Percentiles rank a stretch among this genome's conserved stretches.
phyloP scores from a whole-genome alignment of 2,329 filamentous ascomycete genomes.

The Talaromyces sp. region DNA sequence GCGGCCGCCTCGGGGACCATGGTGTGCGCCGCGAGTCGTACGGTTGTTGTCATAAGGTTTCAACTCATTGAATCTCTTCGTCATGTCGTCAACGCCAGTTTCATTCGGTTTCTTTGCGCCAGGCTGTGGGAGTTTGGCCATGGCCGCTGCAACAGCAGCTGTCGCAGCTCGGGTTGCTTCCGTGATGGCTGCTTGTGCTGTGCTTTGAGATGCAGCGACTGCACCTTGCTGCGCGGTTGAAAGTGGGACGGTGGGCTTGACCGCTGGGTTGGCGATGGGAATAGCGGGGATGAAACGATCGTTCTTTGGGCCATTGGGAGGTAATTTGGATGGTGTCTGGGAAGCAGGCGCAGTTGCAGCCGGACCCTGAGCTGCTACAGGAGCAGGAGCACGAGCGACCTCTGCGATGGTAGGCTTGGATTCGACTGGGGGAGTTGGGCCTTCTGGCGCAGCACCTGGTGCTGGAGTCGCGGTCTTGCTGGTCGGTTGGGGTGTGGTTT shows the following conservation, averaged over 20 bases:
- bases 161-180: constrained; percentile 51
- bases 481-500: constrained; percentile 35
- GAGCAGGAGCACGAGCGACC: constrained; percentile 31
- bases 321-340: constrained; percentile 25
- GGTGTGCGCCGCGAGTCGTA: constrained; percentile 39
- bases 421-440: constrained; percentile 39
- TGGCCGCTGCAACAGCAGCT: constrained; percentile 51
- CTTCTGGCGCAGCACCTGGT: constrained; percentile 31
- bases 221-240: constrained; percentile 30
- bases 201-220: constrained; percentile 31
- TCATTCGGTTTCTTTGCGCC: constrained; percentile 36
- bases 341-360: constrained; percentile 24
- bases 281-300: constrained; percentile 49
- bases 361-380: constrained; percentile 25
- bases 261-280: constrained; percentile 40
- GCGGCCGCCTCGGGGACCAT: constrained; percentile 42
- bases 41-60: constrained; percentile 43
- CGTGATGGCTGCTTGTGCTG: constrained; percentile 41
- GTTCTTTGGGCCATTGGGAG: constrained; percentile 38
- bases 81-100: constrained; percentile 42
- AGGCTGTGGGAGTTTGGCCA: constrained; percentile 51
- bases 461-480: constrained; percentile 37
- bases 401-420: constrained; percentile 41
- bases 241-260: constrained; percentile 35
- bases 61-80: constrained; percentile 49